Evolutionary conservation across 345 rosid species (phyloP).

Genomic region (Eucalyptus melliodora): DNA sequence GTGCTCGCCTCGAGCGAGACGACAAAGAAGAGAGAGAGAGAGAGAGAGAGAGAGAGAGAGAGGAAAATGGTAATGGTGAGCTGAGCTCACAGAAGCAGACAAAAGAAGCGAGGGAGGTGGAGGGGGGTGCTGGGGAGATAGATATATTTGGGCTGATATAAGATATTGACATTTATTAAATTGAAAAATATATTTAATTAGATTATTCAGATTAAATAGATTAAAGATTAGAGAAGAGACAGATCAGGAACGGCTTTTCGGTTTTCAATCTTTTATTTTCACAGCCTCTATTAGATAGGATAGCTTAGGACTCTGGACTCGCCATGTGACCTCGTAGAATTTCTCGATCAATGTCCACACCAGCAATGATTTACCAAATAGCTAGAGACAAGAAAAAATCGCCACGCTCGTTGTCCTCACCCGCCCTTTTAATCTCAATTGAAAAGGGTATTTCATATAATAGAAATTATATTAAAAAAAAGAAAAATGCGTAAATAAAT

Average conservation of each 20-base stretch:
- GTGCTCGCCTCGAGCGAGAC: background rate
- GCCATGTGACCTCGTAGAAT: background rate
- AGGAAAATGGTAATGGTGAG: background rate
- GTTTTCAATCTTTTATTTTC: background rate
- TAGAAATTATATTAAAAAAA: background rate
- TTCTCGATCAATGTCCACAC: background rate
- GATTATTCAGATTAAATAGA: background rate
- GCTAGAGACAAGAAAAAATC: background rate
- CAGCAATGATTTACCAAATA: background rate
- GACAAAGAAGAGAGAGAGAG: background rate
- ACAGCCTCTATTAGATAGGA: background rate
- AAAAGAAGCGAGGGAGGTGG: background rate
- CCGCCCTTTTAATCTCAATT: background rate
- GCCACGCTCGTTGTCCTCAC: background rate
- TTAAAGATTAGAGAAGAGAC: background rate
- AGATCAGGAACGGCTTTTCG: background rate
- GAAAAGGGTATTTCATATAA: fast-evolving
- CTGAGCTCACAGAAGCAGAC: background rate
- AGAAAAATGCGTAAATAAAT: background rate
- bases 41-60: background rate
- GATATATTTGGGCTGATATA: background rate
- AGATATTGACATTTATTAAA: background rate
- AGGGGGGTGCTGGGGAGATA: background rate
- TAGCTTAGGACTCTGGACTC: background rate
- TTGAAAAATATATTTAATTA: too few species aligned